Evolutionary conservation across 768 basidiomycete genomes (phyloP), one percentile per base, ranked within the genome.

Genomic region (Stropharia rugosoannulata): DNA sequence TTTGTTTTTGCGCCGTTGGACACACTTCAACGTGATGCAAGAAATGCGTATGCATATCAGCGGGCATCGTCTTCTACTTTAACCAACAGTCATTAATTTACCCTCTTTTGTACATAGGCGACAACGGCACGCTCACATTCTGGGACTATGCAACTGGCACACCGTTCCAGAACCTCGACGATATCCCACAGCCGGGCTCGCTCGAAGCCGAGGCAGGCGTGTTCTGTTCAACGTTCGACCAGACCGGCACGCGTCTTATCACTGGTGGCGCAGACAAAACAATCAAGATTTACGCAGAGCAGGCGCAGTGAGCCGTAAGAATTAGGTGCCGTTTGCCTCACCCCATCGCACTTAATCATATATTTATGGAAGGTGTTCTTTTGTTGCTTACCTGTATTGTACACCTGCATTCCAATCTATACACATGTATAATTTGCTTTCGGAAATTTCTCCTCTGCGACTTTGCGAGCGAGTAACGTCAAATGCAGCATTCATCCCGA

Each of bases 181-280:
- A 98, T 66, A 81, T 95, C 3, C 95, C 95, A 0, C 97, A 98
- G 66, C 95, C 96, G 0, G 97, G 97, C n/a, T 95, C 93, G 35
- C 82, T 99, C 36, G 96, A 99, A 66, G 96, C 96, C 0, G 97
- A 99, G 72, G 87, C 96, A 0, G 96, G 96, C 54, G 84, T 97
- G 10, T 98, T 97, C 78, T 96, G 93, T 68, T 97, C 95, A 13
- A 95, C 93, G 13, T 99, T 98, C 72, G 97, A 98, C 70, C 80
- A 87, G 69, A 98, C 96, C 1, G 97, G 97, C 2, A 95, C 95
- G 35, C 80, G 96, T 55, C 70, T 99, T 55, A 94, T 95, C 62
- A 97, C 95, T 13, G 97, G 97, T 37, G 90, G 95, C 4, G 97
- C 97, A 10, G 97, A 98, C 77, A 99, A 98, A 80, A 98, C 96